These are phyloP conservation scores for Gracilaria caudata DNA, from an alignment of 23 red algal genomes.

Conservation along the genomic window DNA sequence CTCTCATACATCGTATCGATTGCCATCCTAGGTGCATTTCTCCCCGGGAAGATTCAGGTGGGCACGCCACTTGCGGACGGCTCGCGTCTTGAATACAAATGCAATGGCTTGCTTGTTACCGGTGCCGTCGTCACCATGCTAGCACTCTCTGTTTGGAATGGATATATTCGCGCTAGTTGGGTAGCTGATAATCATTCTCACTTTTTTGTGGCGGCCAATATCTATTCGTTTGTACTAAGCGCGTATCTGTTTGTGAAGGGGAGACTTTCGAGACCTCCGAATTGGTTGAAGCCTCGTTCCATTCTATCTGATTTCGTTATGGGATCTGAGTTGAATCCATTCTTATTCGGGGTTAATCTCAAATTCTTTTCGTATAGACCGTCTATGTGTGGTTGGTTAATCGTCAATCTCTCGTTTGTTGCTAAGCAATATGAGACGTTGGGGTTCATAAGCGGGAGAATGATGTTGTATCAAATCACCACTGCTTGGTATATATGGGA, in stretches of 20 bases:
- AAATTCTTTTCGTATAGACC: slow-evolving; percentile 99
- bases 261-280: slow-evolving; percentile 34
- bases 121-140: slow-evolving; percentile 47
- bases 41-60: slow-evolving; percentile 74
- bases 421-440: slow-evolving; percentile 63
- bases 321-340: slow-evolving; percentile 92
- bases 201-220: slow-evolving; percentile 65
- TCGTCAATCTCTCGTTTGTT: slow-evolving; percentile 91
- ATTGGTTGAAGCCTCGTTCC: slow-evolving; percentile 66
- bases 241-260: slow-evolving; percentile 80
- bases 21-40: slow-evolving; percentile 66
- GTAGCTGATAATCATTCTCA: slow-evolving; percentile 66
- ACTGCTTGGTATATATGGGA: slow-evolving; percentile 90
- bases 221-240: slow-evolving; percentile 65
- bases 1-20: slow-evolving; percentile 63
- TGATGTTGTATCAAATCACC: slow-evolving; percentile 87
- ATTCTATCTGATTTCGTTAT: slow-evolving; percentile 84
- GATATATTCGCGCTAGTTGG: slow-evolving; percentile 43
- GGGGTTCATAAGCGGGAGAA: slow-evolving; percentile 69
- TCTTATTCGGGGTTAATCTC: slow-evolving; percentile 80
- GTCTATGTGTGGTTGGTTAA: slow-evolving; percentile 90
- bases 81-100: slow-evolving; percentile 87
- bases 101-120: slow-evolving; percentile 81
- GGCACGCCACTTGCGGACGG: slow-evolving; percentile 81
- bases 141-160: slow-evolving; percentile 7